Base-by-base conservation (phyloP, 495 filamentous ascomycete species). In the Talaromyces trachyspermus region DNA sequence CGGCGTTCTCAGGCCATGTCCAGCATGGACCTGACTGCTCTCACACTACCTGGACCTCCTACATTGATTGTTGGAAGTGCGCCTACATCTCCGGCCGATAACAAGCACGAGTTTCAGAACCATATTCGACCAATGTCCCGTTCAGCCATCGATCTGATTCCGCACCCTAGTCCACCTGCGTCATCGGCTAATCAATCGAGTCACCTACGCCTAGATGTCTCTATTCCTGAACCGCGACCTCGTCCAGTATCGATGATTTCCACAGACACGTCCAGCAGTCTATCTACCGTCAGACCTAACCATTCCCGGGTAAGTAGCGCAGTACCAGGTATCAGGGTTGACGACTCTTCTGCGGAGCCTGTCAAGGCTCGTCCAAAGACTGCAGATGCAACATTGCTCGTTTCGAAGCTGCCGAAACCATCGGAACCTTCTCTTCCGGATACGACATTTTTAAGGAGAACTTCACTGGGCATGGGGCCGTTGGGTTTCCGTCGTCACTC, bases 1-100 rank as follows among this genome's bases (percentile, higher is more conserved):
- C 79, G 88, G 42, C 79, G 89, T 48, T 94, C 88, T n/a, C 82
- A 79, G 26, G 89, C 89, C 1, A 81, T 95, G 9, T 92, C 88
- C n/a, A 83, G 75, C 50, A 81, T 89, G 49, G 89, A 95, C 65
- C 62, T 94, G 3, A 81, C 80, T 5, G 74, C 80, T 15, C 85
- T 95, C 37, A 66, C 88, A 19, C 83, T 83, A 48, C 60, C 75
- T 2, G 60, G 78, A 15, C 66, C 64, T 46, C 35, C 69, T 41
- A 63, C 60, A 47, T 46, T 72, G 23, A 69, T 69, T 38, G 71
- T 75, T 25, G 79, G 68, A 40, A 89, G 81, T 56, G 83, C 85
- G 5, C 87, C 88, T 4, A 64, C 70, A 30, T 84, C 82, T 38
- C 85, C 86, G n/a, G 70, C 79, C 19, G 73, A 80, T 29, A 30